Conservation (phyloP, 1,284 basidiomycete genomes). For the Papiliotrema terrestris region DNA sequence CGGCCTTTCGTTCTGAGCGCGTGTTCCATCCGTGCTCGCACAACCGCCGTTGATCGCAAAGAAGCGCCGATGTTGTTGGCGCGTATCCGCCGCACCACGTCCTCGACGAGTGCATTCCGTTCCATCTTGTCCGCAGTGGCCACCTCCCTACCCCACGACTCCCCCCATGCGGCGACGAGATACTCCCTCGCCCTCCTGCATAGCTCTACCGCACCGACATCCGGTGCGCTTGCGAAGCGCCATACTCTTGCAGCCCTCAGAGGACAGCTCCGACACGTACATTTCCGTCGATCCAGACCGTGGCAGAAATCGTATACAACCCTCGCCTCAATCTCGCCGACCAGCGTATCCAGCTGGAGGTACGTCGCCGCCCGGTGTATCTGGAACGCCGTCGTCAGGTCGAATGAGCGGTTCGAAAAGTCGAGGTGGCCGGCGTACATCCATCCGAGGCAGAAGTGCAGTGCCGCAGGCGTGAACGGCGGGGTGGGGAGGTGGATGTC, state of each 20-base stretch:
- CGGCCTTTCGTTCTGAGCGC: constrained; percentile 29
- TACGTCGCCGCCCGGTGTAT: constrained; percentile 82
- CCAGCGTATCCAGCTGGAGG: constrained; percentile 70
- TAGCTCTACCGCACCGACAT: constrained; percentile 69
- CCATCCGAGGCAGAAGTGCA: constrained; percentile 86
- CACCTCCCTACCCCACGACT: constrained; percentile 83
- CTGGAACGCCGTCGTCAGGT: constrained; percentile 84
- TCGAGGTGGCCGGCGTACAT: constrained; percentile 86
- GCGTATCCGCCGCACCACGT: constrained; percentile 64
- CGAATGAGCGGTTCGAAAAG: constrained; percentile 88
- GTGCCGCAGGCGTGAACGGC: constrained; percentile 88
- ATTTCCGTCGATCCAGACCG: constrained; percentile 74
- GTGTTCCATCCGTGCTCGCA: constrained; percentile 32
- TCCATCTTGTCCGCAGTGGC: constrained; percentile 63
- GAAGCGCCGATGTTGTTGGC: constrained; percentile 63
- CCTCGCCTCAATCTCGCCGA: constrained; percentile 73
- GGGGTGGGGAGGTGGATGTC: constrained; percentile 74
- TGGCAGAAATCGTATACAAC: constrained; percentile 83
- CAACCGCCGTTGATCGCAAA: constrained; percentile 30
- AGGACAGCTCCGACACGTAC: constrained; percentile 74
- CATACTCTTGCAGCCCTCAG: constrained; percentile 72
- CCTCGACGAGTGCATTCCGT: constrained; percentile 65
- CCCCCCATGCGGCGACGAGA: constrained; percentile 74
- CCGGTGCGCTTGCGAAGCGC: constrained; percentile 68
- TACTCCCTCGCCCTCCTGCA: constrained; percentile 68